Evolutionary conservation across 2,329 filamentous ascomycete species (phyloP), one percentile per base, ranked within the genome.

Genomic region (Neofusicoccum sp.): DNA sequence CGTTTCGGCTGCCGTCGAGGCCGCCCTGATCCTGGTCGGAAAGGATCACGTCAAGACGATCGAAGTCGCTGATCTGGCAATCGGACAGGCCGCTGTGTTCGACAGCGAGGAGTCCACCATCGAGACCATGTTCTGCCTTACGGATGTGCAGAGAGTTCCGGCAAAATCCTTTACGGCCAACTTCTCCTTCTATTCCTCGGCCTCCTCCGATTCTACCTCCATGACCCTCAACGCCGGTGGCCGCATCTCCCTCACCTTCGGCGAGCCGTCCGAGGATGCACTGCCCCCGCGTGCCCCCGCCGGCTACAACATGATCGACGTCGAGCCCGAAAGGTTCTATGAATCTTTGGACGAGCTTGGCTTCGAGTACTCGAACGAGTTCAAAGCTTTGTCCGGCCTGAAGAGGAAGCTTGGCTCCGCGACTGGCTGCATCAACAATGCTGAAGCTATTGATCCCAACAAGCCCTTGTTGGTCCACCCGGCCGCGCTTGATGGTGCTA

Each of bases 1-100:
- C 62, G 64, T 82, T 0, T 68, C 72, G 3, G 79, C 80, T 69
- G 77, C 74, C 1, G 7, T 70, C 3, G 70, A 71, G 54, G 69
- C 70, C 62, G 28, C 48, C 29, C 56, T 4, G 28, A 31, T 34
- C 6, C 22, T 64, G 44, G 47, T 59, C n/a, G 63, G 45, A 4
- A 54, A 64, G 28, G 28, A 41, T 11, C 22, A 44, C 29, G 39
- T 69, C 16, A n/a, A 48, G 12, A 43, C 65, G 3, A 33, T 71
- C 16, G 63, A 64, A 22, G 36, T 71, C 4, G 9, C 44, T 9
- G 64, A 70, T 34, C 11, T 71, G 28, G 33, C 44, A 14, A 69
- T 71, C 50, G 41, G n/a, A 6, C 58, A 60, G 3, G 63, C 68
- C 1, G 9, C 71, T 11, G 31, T 61, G 0, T 67, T 71, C 12